Percentiles rank a stretch among this genome's conserved stretches.
These are phyloP conservation scores for Sutorius australiensis DNA, from an alignment of 768 basidiomycete species.

Conservation along the genomic window DNA sequence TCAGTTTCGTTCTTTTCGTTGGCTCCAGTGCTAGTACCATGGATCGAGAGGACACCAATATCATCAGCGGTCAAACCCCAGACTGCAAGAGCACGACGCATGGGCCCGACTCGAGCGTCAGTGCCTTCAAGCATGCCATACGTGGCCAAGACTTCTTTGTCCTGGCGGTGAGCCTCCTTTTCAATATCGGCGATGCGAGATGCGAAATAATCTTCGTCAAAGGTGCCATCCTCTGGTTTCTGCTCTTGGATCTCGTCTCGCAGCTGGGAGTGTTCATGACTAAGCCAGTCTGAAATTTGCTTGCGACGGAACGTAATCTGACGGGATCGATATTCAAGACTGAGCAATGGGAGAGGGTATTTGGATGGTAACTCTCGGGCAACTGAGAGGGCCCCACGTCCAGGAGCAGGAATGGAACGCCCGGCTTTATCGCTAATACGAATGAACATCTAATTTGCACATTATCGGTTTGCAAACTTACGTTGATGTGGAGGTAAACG, in stretches of 20 bases:
- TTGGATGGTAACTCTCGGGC: constrained; percentile 82
- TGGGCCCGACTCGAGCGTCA: constrained; percentile 82
- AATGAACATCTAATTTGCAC: constrained; percentile 2
- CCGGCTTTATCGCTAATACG: constrained; percentile 88
- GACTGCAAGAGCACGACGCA: constrained; percentile 93
- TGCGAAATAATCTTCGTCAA: constrained; percentile 68
- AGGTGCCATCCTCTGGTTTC: constrained; percentile 46
- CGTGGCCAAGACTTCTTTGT: constrained; percentile 86
- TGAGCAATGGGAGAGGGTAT: constrained; percentile 75
- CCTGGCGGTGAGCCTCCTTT: constrained; percentile 85
- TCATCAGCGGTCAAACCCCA: constrained; percentile 96
- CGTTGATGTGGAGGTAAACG: constrained; percentile 96
- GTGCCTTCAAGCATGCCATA: constrained; percentile 94
- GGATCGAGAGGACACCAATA: constrained; percentile 85
- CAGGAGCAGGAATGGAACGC: constrained; percentile 95
- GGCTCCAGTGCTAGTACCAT: constrained; percentile 83
- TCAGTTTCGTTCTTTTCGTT: constrained; percentile 97
- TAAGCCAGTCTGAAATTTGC: constrained; percentile 93
- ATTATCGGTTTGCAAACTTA: constrained; percentile 38
- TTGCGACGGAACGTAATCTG: constrained; percentile 93
- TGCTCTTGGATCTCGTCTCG: constrained; percentile 70
- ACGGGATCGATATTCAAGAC: constrained; percentile 84
- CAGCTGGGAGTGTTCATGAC: constrained; percentile 82
- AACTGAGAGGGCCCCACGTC: constrained; percentile 85
- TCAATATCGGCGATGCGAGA: constrained; percentile 82